phyloP scores from a whole-genome alignment of 257 asterid species.

The Fraxinus americana region DNA sequence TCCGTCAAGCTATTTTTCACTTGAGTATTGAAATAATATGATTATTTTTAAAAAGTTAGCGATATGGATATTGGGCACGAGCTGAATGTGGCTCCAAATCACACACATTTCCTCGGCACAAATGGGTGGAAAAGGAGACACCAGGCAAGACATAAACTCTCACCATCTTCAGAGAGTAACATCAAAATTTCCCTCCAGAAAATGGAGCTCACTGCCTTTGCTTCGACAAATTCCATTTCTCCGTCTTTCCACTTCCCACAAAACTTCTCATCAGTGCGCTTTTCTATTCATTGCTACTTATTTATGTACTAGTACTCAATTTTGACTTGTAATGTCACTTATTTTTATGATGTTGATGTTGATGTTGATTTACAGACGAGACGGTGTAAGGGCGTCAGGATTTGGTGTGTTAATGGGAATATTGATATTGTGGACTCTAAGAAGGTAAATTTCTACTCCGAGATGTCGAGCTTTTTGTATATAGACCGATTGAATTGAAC shows the following conservation, averaged over 20 bases:
- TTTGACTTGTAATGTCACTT: conserved; percentile 6
- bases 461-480: neutral
- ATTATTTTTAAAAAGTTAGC: neutral
- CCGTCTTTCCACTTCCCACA: conserved; percentile 44
- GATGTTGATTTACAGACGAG: conserved; percentile 37
- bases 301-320: neutral
- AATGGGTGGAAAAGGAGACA: neutral
- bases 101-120: neutral
- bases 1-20: too few species aligned
- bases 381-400: conserved; percentile 34
- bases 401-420: conserved; percentile 41
- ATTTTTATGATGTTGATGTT: conserved; percentile 3
- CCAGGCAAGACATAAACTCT: neutral
- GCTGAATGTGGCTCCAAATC: neutral
- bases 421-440: conserved; percentile 35
- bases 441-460: conserved; percentile 39
- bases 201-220: conserved; percentile 64
- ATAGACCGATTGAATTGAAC: neutral
- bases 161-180: conserved; percentile 5
- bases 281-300: neutral
- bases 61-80: neutral
- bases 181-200: conserved; percentile 6
- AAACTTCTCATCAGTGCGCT: conserved; percentile 35
- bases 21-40: neutral
- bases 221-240: conserved; percentile 60